A percentile compares a stretch with the other conserved stretches of the same genome.
These are phyloP conservation scores for Gryganskiella cystojenkinii DNA, from an alignment of 192 early-diverging fungal species.

Conservation along the genomic window DNA sequence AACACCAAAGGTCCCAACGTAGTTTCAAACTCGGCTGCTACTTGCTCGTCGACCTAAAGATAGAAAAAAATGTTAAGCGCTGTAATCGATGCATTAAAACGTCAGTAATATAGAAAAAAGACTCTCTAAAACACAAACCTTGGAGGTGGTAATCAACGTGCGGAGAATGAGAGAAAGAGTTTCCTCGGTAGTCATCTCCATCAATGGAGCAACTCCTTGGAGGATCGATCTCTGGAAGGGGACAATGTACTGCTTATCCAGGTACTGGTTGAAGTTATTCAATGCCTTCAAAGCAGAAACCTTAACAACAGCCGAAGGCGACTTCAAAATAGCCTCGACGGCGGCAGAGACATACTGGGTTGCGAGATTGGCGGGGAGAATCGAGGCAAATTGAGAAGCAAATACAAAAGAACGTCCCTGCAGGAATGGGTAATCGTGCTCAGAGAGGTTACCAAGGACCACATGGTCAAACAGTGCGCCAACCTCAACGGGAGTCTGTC, in stretches of 20 bases:
- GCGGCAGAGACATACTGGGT: slow-evolving; percentile 82
- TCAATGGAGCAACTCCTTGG: slow-evolving; percentile 66
- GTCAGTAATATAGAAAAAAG: background rate
- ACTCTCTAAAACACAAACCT: slow-evolving; percentile 49
- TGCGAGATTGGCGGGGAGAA: slow-evolving; percentile 74
- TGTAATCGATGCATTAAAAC: background rate
- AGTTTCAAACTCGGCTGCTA: slow-evolving; percentile 79
- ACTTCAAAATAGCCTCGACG: slow-evolving; percentile 70
- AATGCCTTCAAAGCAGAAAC: slow-evolving; percentile 77
- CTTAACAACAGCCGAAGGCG: slow-evolving; percentile 69
- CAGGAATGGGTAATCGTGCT: slow-evolving; percentile 78
- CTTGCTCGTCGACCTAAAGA: slow-evolving; percentile 70
- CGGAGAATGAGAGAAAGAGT: slow-evolving; percentile 74
- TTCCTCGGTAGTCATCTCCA: slow-evolving; percentile 72
- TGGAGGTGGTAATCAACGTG: slow-evolving; percentile 68
- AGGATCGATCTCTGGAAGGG: slow-evolving; percentile 71
- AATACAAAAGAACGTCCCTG: slow-evolving; percentile 94
- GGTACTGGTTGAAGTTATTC: slow-evolving; percentile 66
- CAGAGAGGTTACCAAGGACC: slow-evolving; percentile 73
- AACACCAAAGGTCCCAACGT: slow-evolving; percentile 77
- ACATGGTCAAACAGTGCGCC: slow-evolving; percentile 84
- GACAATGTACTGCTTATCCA: slow-evolving; percentile 59
- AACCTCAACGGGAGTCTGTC: slow-evolving; percentile 71
- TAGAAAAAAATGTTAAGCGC: background rate
- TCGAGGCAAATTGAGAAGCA: slow-evolving; percentile 80